Evolutionary conservation across 345 rosid species (phyloP), one percentile per base, ranked within the genome.

Genomic region (Hevea brasiliensis): DNA sequence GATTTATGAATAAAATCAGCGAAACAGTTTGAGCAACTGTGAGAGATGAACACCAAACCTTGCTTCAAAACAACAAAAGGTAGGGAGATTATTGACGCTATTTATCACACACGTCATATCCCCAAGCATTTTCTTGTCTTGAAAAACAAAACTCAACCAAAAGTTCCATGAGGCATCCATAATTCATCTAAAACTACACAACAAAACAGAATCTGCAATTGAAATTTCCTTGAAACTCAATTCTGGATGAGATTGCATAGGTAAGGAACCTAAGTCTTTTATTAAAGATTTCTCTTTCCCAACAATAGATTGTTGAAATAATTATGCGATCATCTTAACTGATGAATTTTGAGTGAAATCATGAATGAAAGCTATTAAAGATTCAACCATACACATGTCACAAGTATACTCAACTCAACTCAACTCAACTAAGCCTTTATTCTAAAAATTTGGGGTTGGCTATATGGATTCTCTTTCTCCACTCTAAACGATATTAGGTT

Each of bases 131-230:
- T 53, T 68, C 3, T 37, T 17, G 10, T 37, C 72, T 37, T 32
- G 50, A 4, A 54, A 40, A 68, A 68, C 9, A 32, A 68, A 67
- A 68, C 23, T 66, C 37, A 0, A 68, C 61, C 27, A 68, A 44
- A 15, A 3, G 54, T 4, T 24, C 61, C 6, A 41, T 13, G n/a
- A 68, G 29, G 27, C 72, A 68, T 7, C 17, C 37, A 12, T 18
- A 47, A 47, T 17, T 2, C 14, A 47, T 47, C 10, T 44, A 3
- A 10, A 32, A 67, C 48, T 50, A 18, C 11, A 68, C 27, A 68
- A 10, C 45, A 11, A 68, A 55, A 11, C 50, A 40, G 4, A 54
- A n/a, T 51, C 21, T 2, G 15, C 23, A 66, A 23, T 8, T 23
- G 58, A 67, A 27, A n/a, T 24, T 48, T 45, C 1, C 21, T 8